Evolutionary conservation across 441 rosid species (phyloP).

Genomic region (Theobroma grandiflorum): DNA sequence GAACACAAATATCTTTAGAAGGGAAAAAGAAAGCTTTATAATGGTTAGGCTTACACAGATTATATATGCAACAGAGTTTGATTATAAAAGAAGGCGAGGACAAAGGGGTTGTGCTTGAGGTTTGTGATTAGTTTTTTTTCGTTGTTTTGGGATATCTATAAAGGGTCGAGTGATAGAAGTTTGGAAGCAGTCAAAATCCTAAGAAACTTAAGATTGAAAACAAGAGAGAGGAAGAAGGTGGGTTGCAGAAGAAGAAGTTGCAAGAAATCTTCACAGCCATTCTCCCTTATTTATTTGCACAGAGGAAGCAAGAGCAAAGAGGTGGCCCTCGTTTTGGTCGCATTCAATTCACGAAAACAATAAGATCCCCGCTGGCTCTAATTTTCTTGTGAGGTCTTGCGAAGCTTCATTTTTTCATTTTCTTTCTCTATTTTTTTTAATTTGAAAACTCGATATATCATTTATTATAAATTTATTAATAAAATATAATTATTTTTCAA

Average conservation of each 20-base stretch:
- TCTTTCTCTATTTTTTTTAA: not conserved
- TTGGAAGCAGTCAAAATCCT: constrained; percentile 28
- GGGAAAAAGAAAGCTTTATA: not conserved
- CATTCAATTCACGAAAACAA: constrained; percentile 42
- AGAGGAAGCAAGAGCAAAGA: constrained; percentile 23
- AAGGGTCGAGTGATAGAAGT: not conserved
- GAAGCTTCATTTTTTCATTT: constrained; percentile 28
- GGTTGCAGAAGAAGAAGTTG: constrained; percentile 27
- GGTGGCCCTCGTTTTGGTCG: constrained; percentile 30
- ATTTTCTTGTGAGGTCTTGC: constrained; percentile 22
- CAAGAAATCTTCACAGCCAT: constrained; percentile 12
- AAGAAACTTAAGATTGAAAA: constrained; percentile 14
- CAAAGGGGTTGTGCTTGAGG: not conserved
- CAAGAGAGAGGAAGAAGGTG: not conserved
- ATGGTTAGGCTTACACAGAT: not conserved
- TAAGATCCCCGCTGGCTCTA: constrained; percentile 17
- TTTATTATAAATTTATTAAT: no score
- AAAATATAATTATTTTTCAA: no score
- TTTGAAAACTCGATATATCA: no score
- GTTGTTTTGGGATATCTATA: no score
- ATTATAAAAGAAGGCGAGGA: not conserved
- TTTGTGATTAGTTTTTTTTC: not conserved
- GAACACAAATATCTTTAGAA: constrained; percentile 29
- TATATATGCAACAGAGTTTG: not conserved
- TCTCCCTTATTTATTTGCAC: constrained; percentile 32